Conservation (phyloP, 148 eudicot genomes). For the Heliosperma pusillum region DNA sequence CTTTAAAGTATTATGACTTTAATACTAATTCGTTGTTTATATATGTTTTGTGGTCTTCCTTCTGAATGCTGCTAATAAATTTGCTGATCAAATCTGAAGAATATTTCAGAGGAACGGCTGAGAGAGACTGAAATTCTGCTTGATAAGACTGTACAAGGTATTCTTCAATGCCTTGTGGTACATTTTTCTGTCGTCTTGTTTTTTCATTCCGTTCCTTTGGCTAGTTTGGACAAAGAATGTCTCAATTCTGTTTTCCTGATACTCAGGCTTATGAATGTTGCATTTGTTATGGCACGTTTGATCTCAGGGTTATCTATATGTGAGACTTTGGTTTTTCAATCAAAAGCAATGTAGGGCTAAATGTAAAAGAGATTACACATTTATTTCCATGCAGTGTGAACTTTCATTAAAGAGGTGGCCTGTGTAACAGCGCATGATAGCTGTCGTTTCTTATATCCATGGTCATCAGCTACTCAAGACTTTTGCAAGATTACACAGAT, state of each 20-base stretch:
- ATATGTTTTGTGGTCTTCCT: not conserved
- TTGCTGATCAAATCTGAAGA: constrained; percentile 32
- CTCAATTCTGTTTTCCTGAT: not conserved
- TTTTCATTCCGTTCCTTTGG: constrained; percentile 12
- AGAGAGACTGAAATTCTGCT: constrained; percentile 51
- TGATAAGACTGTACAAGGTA: constrained; percentile 87
- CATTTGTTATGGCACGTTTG: not conserved
- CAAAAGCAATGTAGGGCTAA: not conserved
- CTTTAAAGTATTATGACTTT: not conserved
- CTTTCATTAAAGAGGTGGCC: not conserved
- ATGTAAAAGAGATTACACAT: not conserved
- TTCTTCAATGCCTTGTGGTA: not conserved
- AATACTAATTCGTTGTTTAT: not conserved
- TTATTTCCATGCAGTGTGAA: not conserved
- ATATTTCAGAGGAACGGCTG: constrained; percentile 38
- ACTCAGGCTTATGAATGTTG: not conserved
- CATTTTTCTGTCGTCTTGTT: not conserved
- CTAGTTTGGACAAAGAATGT: not conserved
- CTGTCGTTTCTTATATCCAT: not conserved
- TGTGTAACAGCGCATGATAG: not conserved
- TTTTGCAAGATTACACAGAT: constrained; percentile 4
- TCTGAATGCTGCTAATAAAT: constrained; percentile 2
- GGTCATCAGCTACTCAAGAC: not conserved
- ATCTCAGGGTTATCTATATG: not conserved
- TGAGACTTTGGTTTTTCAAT: not conserved